Percentiles rank a stretch among this genome's conserved stretches.
Evolutionary conservation across 306 rosid species (phyloP).

Genomic region (Sicyos edulis): DNA sequence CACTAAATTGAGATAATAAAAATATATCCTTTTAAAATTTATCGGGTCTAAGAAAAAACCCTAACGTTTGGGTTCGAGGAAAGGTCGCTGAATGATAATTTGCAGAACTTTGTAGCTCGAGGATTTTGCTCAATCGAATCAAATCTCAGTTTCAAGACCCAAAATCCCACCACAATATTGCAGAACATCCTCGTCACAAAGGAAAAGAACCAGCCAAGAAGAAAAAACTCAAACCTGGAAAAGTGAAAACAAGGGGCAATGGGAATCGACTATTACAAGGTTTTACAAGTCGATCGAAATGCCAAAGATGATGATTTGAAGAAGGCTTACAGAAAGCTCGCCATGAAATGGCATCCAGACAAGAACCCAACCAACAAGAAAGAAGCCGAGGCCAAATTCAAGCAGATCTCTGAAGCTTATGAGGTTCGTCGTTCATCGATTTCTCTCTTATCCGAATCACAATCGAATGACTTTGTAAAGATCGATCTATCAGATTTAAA

Average conservation of each 20-base stretch:
- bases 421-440: constrained; percentile 21
- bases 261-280: constrained; percentile 63
- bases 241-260: constrained; percentile 15
- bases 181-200: neutral
- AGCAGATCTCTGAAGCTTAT: constrained; percentile 63
- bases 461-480: neutral
- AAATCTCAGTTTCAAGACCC: neutral
- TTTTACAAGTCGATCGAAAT: constrained; percentile 53
- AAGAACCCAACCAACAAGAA: constrained; percentile 56
- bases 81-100: neutral
- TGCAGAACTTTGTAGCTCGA: constrained; percentile 4
- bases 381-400: constrained; percentile 66
- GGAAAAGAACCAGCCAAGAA: neutral
- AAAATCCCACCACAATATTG: neutral
- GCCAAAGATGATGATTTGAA: constrained; percentile 64
- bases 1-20: neutral
- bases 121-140: neutral
- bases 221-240: neutral
- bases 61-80: neutral
- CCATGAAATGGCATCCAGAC: constrained; percentile 80
- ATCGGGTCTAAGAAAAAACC: neutral
- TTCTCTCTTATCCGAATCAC: neutral
- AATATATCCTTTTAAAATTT: neutral
- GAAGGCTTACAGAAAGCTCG: constrained; percentile 65
- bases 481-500: neutral